These are phyloP conservation scores for Thielaviopsis punctulata DNA, from an alignment of 2,329 filamentous ascomycete genomes.

Conservation along the genomic window DNA sequence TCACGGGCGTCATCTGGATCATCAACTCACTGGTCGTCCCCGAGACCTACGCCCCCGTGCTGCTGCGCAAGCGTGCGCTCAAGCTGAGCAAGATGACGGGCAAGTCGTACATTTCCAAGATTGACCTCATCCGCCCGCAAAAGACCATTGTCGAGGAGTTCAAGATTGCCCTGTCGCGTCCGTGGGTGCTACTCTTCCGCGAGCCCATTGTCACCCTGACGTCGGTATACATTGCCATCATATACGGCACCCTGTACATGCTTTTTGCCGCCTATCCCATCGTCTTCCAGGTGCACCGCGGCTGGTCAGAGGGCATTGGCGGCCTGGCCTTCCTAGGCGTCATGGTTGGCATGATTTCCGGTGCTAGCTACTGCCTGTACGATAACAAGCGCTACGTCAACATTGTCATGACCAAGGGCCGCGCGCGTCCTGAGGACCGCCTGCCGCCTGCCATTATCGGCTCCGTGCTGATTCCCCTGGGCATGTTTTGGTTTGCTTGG, in stretches of 20 bases:
- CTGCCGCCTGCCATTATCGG: conserved; percentile 44
- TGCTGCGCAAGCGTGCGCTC: conserved; percentile 34
- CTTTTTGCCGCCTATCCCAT: conserved; percentile 40
- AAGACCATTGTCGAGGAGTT: conserved; percentile 31
- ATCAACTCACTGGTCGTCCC: conserved; percentile 32
- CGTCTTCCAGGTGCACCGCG: conserved; percentile 40
- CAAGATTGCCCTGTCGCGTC: conserved; percentile 38
- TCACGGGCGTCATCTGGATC: conserved; percentile 42
- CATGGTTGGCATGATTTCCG: conserved; percentile 43
- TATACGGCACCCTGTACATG: conserved; percentile 38
- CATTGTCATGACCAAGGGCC: conserved; percentile 29
- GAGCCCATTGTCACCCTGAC: conserved; percentile 51
- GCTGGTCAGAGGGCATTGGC: conserved; percentile 40
- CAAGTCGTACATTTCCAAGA: conserved; percentile 35
- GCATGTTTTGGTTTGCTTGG: conserved; percentile 52
- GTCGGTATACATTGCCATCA: conserved; percentile 45
- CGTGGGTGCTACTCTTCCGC: conserved; percentile 46
- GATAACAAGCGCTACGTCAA: conserved; percentile 37
- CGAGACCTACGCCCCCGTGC: conserved; percentile 41
- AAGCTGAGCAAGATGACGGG: conserved; percentile 34
- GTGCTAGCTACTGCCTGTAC: conserved; percentile 32
- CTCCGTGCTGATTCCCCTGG: conserved; percentile 37
- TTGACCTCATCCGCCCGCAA: conserved; percentile 27
- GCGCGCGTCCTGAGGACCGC: conserved; percentile 45
- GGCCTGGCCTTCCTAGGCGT: conserved; percentile 48